Evolutionary conservation across 805 yeast species (phyloP).

Genomic region (Hanseniaspora occidentalis): DNA sequence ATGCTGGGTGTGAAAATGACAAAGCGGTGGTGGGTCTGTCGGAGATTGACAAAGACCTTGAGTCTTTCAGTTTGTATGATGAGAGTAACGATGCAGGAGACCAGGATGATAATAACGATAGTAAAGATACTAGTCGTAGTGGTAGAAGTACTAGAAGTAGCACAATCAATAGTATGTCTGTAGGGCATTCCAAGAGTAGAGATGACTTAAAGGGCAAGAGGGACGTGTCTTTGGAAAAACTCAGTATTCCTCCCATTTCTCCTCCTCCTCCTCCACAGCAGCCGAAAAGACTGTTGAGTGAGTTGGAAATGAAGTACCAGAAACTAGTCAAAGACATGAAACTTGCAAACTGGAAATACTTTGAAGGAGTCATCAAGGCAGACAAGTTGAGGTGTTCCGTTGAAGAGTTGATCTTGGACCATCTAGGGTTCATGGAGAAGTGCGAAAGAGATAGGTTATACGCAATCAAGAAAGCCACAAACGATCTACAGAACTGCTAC

Average conservation of each 20-base stretch:
- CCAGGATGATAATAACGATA: no score
- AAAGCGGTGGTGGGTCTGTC: no score
- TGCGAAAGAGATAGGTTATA: constrained; percentile 69
- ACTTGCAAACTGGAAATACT: constrained; percentile 44
- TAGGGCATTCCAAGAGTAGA: no score
- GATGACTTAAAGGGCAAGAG: no score
- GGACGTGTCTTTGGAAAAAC: constrained; percentile 19
- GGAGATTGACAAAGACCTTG: not conserved
- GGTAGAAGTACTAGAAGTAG: no score
- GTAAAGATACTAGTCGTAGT: no score
- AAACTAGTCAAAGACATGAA: constrained; percentile 46
- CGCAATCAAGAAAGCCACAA: constrained; percentile 63
- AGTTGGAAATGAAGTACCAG: constrained; percentile 33
- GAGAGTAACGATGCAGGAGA: no score
- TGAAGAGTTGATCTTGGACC: constrained; percentile 63
- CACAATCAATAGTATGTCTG: no score
- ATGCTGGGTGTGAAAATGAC: no score
- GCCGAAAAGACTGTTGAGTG: constrained; percentile 1
- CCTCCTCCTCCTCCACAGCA: not conserved
- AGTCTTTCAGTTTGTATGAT: no score
- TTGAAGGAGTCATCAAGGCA: constrained; percentile 39
- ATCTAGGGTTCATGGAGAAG: constrained; percentile 63
- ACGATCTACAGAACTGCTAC: constrained; percentile 35
- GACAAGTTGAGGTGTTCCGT: constrained; percentile 60
- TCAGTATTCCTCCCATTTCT: not conserved